Evolutionary conservation across 352 stramenopile species (phyloP).

Genomic region (Pythium chondricola): DNA sequence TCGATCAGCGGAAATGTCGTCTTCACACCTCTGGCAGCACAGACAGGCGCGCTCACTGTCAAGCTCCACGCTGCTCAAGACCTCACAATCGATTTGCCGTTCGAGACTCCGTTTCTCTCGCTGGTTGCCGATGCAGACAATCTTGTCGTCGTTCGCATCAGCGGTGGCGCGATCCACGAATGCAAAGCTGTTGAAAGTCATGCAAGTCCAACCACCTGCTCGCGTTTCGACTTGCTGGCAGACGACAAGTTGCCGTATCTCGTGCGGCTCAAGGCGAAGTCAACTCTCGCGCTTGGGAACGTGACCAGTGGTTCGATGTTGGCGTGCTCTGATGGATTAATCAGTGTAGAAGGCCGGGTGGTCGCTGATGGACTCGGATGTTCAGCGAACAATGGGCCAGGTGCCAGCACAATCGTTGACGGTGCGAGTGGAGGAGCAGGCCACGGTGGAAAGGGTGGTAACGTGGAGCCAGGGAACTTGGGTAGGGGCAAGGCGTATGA

Average conservation of each 20-base stretch:
- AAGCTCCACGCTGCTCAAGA: conserved; percentile 15
- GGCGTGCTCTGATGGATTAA: conserved; percentile 15
- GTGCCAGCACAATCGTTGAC: conserved; percentile 11
- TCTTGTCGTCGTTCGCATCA: conserved; percentile 12
- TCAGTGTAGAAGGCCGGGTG: conserved; percentile 23
- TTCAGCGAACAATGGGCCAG: conserved; percentile 16
- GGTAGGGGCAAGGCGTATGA: conserved; percentile 23
- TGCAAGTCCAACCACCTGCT: conserved; percentile 2
- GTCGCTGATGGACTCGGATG: conserved; percentile 23
- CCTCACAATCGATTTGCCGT: conserved; percentile 18
- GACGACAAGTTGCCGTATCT: conserved; percentile 10
- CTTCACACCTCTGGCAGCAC: conserved; percentile 17
- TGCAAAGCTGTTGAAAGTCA: conserved; percentile 16
- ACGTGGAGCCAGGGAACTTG: conserved; percentile 25
- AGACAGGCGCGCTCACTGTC: conserved; percentile 15
- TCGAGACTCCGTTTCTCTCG: conserved; percentile 13
- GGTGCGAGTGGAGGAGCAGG: conserved; percentile 28
- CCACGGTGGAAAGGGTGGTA: conserved; percentile 28
- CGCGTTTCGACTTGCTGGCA: too few relatives aligned
- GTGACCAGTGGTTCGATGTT: conserved; percentile 21
- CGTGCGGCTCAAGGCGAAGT: conserved; percentile 16
- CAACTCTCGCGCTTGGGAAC: conserved; percentile 18
- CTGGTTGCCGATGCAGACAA: conserved; percentile 14
- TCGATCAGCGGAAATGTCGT: conserved; percentile 6
- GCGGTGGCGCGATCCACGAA: conserved; percentile 11